Evolutionary conservation across 805 yeast genomes (phyloP), one percentile per base, ranked within the genome.

Genomic region (Candida sanyiensis): DNA sequence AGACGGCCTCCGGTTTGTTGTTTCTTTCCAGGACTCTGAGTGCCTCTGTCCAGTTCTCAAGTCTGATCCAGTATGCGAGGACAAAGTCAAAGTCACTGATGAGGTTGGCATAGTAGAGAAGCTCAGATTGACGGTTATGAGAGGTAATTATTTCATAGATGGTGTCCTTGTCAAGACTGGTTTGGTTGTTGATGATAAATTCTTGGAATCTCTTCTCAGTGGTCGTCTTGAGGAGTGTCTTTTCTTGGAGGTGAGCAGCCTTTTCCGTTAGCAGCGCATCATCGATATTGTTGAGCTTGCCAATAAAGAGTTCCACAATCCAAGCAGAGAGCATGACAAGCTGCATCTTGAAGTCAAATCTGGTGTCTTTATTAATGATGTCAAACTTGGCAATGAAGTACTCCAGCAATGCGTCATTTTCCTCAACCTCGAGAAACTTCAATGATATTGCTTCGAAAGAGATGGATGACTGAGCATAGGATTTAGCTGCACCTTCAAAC

Each of bases 31-130:
- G 50, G 0, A 77, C 72, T 37, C 73, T 73, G 37, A 86, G 57
- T 0, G 95, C 83, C 40, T 80, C 80, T 11, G 64, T 57, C 95
- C 96, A 93, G 44, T 79, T 72, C 45, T 80, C 82, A 20, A 69
- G 56, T 37, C 78, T 73, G 10, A 89, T 69, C 73, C 88, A 77
- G 57, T 81, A 77, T 6, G 77, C 66, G 22, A 89, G 57, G 2
- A 87, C 81, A 57, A 72, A 83, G 32, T 75, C 76, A 53, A 70
- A 75, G 56, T 93, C 96, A 32, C 74, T 67, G 7, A 82, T 70
- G 15, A 78, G 53, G 24, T 74, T 76, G 0, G 96, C 89, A 59
- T 73, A 86, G 42, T 66, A 71, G 1, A 90, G 51, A 12, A 88
- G 62, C 54, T 80, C 83, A 0, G 72, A 68, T 34, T 72, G 72